These are phyloP conservation scores for Botryotinia narcissicola DNA, from an alignment of 2,329 filamentous ascomycete genomes.

Conservation along the genomic window DNA sequence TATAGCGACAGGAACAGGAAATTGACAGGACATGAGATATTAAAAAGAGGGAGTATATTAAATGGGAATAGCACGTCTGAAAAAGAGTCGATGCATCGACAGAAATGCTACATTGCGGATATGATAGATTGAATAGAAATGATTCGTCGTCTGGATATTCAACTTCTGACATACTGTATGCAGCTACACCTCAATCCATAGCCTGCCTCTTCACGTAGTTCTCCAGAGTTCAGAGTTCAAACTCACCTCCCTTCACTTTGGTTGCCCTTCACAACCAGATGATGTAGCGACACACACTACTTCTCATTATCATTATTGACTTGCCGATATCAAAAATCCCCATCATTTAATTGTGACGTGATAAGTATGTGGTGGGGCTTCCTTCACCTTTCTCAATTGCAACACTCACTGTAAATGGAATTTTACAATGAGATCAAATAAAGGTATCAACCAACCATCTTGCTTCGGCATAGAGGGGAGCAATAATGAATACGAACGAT, in stretches of 20 bases:
- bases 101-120: no score
- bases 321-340: not conserved
- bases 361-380: not conserved
- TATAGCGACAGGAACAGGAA: no score
- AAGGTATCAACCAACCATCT: not conserved
- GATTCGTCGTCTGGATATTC: no score
- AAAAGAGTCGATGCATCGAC: no score
- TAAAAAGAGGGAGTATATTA: not conserved
- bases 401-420: no score
- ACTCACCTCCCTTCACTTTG: not conserved
- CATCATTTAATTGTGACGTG: not conserved
- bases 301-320: not conserved
- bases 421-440: no score
- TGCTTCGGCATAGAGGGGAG: not conserved
- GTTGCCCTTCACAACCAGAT: conserved; percentile 7
- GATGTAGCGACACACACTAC: not conserved
- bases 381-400: not conserved
- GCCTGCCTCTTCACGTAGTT: no score
- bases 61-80: not conserved
- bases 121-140: no score
- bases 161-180: not conserved
- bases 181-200: no score
- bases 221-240: no score
- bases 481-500: not conserved
- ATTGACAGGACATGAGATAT: not conserved